A percentile compares a stretch with the other conserved stretches of the same genome.
These are phyloP conservation scores for Ophiorrhiza pumila DNA, from an alignment of 257 asterid genomes.

Conservation along the genomic window DNA sequence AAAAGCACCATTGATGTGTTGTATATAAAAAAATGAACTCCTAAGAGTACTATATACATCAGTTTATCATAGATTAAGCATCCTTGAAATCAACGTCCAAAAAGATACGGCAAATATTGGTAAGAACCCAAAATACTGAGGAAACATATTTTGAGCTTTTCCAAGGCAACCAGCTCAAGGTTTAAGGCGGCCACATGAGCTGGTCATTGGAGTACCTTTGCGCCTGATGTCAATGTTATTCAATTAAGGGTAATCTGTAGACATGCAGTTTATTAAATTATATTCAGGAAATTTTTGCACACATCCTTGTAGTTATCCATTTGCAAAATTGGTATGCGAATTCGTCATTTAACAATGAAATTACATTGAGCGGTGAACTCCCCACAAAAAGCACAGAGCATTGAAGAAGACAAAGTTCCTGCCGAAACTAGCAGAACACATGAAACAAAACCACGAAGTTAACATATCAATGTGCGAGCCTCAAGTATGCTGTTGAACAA, in stretches of 20 bases:
- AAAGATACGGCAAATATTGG: not conserved
- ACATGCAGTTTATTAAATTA: too few species aligned
- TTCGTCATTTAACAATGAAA: not conserved
- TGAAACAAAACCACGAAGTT: not conserved
- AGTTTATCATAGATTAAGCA: too few species aligned
- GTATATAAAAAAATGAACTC: not conserved
- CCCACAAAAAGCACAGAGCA: not conserved
- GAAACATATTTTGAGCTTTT: not conserved
- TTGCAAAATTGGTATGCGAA: not conserved
- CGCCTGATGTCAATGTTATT: not conserved
- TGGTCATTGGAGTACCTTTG: not conserved
- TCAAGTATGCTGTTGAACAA: not conserved
- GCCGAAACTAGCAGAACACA: not conserved
- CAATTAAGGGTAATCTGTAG: too few species aligned
- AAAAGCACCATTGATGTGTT: not conserved
- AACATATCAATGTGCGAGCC: not conserved
- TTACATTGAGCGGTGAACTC: not conserved
- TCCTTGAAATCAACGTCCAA: too few species aligned
- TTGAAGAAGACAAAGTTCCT: not conserved
- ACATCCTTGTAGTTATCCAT: too few species aligned
- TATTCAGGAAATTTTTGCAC: too few species aligned
- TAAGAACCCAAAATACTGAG: not conserved
- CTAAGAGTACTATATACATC: not conserved
- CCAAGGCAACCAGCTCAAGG: not conserved
- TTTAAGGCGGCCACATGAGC: not conserved